Evolutionary conservation across 2,329 filamentous ascomycete species (phyloP).

Genomic region (Sporothrix euskadiensis): DNA sequence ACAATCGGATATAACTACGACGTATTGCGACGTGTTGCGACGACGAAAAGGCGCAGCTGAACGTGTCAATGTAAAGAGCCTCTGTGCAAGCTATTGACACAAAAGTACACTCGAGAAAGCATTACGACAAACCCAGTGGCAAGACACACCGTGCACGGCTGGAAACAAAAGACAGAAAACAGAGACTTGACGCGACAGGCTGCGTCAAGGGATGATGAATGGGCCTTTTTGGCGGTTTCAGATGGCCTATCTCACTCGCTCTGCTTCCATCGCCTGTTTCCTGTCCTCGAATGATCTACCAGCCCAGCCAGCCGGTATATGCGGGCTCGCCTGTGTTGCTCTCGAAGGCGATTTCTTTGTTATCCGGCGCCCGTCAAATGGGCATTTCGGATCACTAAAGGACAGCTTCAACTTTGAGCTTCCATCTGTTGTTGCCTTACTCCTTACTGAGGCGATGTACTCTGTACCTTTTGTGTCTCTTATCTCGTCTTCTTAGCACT

Average conservation of each 20-base stretch:
- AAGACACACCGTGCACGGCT: neutral
- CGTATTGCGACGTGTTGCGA: neutral
- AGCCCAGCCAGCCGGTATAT: neutral
- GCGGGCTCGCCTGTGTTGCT: neutral
- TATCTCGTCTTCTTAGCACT: neutral
- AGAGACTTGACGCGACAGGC: constrained; percentile 3
- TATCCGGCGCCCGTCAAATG: neutral
- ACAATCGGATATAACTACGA: neutral
- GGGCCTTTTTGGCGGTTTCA: constrained; percentile 18
- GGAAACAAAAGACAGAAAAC: neutral
- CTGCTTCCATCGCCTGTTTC: constrained; percentile 7
- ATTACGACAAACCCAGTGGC: neutral
- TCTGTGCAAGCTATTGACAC: neutral
- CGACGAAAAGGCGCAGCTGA: neutral
- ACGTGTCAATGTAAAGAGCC: neutral
- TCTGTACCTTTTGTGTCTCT: neutral
- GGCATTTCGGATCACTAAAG: neutral
- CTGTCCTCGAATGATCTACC: neutral
- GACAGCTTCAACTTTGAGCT: neutral
- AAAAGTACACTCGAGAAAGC: neutral
- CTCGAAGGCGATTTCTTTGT: neutral
- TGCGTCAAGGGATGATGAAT: constrained; percentile 22
- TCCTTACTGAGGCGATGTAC: constrained; percentile 17
- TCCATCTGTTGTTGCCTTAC: constrained; percentile 8
- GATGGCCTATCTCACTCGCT: neutral